Percentiles rank a stretch among this genome's conserved stretches.
These are phyloP conservation scores for Colletotrichum costaricense DNA, from an alignment of 2,329 filamentous ascomycete genomes.

Conservation along the genomic window DNA sequence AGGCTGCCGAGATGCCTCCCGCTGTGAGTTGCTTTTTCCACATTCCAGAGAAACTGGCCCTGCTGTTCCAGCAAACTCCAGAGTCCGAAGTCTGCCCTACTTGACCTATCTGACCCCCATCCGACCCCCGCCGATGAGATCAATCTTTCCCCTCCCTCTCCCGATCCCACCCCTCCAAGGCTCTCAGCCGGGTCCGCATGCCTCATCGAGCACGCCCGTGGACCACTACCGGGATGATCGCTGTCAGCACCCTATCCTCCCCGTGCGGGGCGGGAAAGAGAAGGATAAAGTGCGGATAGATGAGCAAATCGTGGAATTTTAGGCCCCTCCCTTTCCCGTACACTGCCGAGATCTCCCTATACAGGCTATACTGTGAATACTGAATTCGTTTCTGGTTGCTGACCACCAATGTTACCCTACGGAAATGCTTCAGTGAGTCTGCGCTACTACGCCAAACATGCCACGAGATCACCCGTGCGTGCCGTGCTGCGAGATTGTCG, in stretches of 20 bases:
- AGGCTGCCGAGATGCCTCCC: not conserved
- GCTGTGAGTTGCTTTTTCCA: constrained; percentile 7
- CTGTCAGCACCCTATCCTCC: constrained; percentile 32
- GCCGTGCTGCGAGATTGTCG: not conserved
- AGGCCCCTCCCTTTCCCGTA: not conserved
- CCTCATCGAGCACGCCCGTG: constrained; percentile 21
- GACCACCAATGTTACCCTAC: not conserved
- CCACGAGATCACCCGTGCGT: constrained; percentile 5
- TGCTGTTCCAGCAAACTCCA: no score
- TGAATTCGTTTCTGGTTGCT: not conserved
- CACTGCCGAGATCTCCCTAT: constrained; percentile 5
- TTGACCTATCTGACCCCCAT: constrained; percentile 4
- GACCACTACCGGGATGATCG: constrained; percentile 25
- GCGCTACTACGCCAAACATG: not conserved
- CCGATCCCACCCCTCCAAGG: not conserved
- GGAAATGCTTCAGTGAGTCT: not conserved
- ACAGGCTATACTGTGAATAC: not conserved
- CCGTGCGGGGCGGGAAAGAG: not conserved
- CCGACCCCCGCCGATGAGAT: not conserved
- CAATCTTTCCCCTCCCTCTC: not conserved
- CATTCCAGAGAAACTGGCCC: constrained; percentile 10
- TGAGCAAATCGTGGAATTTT: constrained; percentile 18
- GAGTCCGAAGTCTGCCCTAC: not conserved
- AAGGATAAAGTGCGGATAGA: not conserved
- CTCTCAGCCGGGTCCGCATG: constrained; percentile 26